phyloP scores from a whole-genome alignment of 169 alveolate genomes.

The Plasmodium reichenowi region DNA sequence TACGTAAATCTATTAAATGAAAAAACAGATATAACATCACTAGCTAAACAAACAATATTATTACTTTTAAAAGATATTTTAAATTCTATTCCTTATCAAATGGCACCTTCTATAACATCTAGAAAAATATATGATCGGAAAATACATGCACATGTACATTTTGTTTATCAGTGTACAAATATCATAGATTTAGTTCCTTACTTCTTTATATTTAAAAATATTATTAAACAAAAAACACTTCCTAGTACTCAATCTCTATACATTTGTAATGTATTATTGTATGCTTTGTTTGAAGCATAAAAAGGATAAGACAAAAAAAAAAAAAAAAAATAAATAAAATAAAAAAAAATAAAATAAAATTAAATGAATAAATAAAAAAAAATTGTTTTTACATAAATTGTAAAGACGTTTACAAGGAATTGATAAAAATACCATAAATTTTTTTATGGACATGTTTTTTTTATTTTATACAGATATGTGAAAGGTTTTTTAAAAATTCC shows the following conservation, averaged over 20 bases:
- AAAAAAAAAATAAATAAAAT: not conserved
- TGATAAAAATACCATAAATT: too few species aligned
- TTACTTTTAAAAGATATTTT: slow-evolving; percentile 64
- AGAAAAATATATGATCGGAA: slow-evolving; percentile 68
- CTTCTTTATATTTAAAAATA: slow-evolving; percentile 61
- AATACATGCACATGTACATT: slow-evolving; percentile 65
- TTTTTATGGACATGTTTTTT: too few species aligned
- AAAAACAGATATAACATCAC: slow-evolving; percentile 28
- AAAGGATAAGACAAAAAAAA: not conserved
- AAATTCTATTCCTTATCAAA: slow-evolving; percentile 71
- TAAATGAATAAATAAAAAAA: too few species aligned
- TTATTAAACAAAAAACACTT: slow-evolving; percentile 50
- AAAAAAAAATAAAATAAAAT: too few species aligned
- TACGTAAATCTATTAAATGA: slow-evolving; percentile 37
- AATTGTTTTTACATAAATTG: too few species aligned
- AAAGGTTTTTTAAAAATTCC: too few species aligned
- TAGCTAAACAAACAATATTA: slow-evolving; percentile 72
- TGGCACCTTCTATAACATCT: slow-evolving; percentile 74
- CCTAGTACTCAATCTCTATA: slow-evolving; percentile 64
- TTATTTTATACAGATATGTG: too few species aligned
- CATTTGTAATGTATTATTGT: slow-evolving; percentile 64
- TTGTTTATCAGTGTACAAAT: slow-evolving; percentile 53
- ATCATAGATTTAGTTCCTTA: slow-evolving; percentile 57
- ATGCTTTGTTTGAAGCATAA: slow-evolving; percentile 75
- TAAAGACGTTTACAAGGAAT: too few species aligned